A percentile compares a stretch with the other conserved stretches of the same genome.
These are phyloP conservation scores for Saturnispora mendoncae DNA, from an alignment of 805 yeast species.

Conservation along the genomic window DNA sequence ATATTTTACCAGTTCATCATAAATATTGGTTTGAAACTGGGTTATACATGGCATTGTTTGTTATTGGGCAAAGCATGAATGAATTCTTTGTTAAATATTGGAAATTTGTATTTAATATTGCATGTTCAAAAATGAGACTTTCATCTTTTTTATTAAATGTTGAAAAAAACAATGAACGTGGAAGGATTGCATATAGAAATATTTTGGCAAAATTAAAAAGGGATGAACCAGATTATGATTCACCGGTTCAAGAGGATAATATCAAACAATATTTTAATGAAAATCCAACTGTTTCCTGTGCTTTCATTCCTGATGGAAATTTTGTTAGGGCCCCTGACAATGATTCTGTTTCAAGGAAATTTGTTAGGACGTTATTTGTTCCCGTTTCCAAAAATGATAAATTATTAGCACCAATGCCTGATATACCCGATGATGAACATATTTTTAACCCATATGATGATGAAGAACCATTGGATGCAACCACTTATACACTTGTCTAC, in stretches of 20 bases:
- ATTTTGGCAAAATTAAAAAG: constrained; percentile 32
- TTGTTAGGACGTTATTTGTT: constrained; percentile 60
- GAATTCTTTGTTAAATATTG: constrained; percentile 31
- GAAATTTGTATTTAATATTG: constrained; percentile 47
- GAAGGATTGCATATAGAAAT: constrained; percentile 51
- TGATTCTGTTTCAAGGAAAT: constrained; percentile 64
- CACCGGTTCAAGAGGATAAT: constrained; percentile 44
- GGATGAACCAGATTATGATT: constrained; percentile 36
- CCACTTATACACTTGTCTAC: constrained; percentile 65
- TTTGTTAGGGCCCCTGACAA: constrained; percentile 80
- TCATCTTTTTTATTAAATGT: constrained; percentile 72
- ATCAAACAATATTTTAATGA: constrained; percentile 37
- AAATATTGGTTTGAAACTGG: constrained; percentile 6
- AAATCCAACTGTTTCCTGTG: constrained; percentile 37
- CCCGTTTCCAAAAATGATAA: constrained; percentile 76
- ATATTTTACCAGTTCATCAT: constrained; percentile 21
- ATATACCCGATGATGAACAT: constrained; percentile 24
- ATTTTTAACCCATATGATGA: constrained; percentile 29
- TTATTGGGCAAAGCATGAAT: constrained; percentile 6
- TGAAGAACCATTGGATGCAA: constrained; percentile 27
- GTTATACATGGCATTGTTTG: constrained; percentile 8
- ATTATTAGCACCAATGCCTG: constrained; percentile 37
- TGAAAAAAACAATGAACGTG: constrained; percentile 61
- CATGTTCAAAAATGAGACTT: constrained; percentile 52
- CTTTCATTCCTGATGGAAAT: constrained; percentile 72